phyloP scores from a whole-genome alignment of 2,329 filamentous ascomycete genomes.

The Rhynchosporium graminicola region DNA sequence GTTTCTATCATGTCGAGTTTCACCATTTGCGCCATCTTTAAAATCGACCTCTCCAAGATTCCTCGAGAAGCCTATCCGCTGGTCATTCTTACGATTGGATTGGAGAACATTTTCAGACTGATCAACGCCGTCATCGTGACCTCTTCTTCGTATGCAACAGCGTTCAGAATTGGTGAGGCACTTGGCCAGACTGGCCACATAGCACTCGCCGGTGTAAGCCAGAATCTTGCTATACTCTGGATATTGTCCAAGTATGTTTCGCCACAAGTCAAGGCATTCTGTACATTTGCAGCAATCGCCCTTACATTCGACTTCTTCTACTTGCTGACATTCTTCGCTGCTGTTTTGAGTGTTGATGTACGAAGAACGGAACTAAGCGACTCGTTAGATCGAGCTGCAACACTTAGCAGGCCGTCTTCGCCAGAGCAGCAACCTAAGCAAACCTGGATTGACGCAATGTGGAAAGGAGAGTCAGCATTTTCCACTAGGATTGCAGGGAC shows the following conservation, averaged over 20 bases:
- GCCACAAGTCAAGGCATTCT: constrained; percentile 72
- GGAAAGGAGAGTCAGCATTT: constrained; percentile 64
- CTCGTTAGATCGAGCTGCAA: constrained; percentile 56
- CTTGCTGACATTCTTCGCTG: constrained; percentile 76
- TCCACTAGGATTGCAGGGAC: constrained; percentile 76
- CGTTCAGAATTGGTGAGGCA: constrained; percentile 69
- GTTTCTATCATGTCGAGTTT: constrained; percentile 78
- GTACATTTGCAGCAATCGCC: constrained; percentile 73
- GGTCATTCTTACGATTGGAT: constrained; percentile 71
- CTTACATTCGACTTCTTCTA: constrained; percentile 78
- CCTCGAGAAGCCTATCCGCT: constrained; percentile 74
- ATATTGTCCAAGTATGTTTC: constrained; percentile 67
- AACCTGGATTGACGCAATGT: constrained; percentile 62
- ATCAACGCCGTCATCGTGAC: constrained; percentile 78
- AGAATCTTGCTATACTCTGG: constrained; percentile 68
- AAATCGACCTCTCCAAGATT: constrained; percentile 73
- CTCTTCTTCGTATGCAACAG: constrained; percentile 66
- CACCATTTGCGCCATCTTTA: constrained; percentile 74
- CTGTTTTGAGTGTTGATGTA: constrained; percentile 78
- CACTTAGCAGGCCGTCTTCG: constrained; percentile 41
- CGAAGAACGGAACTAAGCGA: constrained; percentile 74
- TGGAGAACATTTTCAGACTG: constrained; percentile 77
- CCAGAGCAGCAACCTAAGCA: constrained; percentile 37
- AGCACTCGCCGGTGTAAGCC: constrained; percentile 65
- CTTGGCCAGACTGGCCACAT: constrained; percentile 73